Evolutionary conservation across 177 flowering plant genomes (phyloP), one percentile per base, ranked within the genome.

Genomic region (Telopea speciosissima): DNA sequence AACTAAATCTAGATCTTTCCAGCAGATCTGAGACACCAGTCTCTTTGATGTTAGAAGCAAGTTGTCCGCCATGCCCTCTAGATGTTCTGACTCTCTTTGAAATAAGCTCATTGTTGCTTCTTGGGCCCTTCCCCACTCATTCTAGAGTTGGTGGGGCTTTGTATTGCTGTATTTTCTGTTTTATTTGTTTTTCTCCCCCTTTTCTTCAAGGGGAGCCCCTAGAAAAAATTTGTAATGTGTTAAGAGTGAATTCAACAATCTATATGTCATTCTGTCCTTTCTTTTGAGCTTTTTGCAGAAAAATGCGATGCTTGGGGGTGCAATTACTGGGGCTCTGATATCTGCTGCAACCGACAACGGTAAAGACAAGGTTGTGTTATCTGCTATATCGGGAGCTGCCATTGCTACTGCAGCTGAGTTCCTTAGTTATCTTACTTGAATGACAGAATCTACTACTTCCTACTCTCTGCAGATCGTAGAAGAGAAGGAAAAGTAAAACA

Each of bases 301-400:
- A 79, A 93, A 91, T 79, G 92, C 93, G 5, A 82, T 84, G 89
- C 61, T 93, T 24, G 93, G 93, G 13, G 98, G 98, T 64, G 93
- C 87, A 52, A 36, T 90, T 22, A 86, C 92, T 0, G 98, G 97
- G 45, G 96, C 90, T 42, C 62, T 90, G 28, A 72, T 88, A 66
- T 91, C 98, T 63, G 90, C 86, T 5, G 91, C 83, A 23, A 79
- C 72, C 78, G 87, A 70, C 68, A 78, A 74, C 54, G 77, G 42
- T 71, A 79, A 73, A 72, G 93, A 91, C 82, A 89, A 86, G 78
- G 69, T 93, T 26, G 80, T 86, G 33, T 60, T 75, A 26, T 87
- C 86, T 78, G 93, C 97, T 64, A 84, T 93, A 59, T 76, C 95
- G 17, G 98, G 95, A 61, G 92, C 92, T 52, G 97, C 95, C 16